Evolutionary conservation across 345 rosid species (phyloP).

Genomic region (Lepidium didymum): DNA sequence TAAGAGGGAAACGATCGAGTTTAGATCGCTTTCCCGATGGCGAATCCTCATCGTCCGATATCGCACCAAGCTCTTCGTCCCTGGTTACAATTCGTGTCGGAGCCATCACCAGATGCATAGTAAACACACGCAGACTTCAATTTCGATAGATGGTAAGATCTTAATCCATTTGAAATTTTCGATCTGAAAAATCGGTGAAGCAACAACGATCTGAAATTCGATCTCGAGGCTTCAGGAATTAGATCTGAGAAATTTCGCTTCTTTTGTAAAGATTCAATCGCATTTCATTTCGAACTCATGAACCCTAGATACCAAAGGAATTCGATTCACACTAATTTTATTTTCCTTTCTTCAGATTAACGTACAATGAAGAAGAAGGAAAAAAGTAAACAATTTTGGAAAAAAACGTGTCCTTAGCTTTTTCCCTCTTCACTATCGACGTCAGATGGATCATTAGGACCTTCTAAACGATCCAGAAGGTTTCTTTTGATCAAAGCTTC

Average conservation of each 20-base stretch:
- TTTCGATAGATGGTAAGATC: neutral
- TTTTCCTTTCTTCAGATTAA: neutral
- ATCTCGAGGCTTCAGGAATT: neutral
- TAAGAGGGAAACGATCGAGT: slow-evolving; percentile 66
- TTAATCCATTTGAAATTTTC: neutral
- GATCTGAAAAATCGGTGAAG: neutral
- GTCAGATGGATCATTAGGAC: neutral
- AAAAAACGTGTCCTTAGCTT: neutral
- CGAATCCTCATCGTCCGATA: slow-evolving; percentile 54
- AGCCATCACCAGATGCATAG: slow-evolving; percentile 32
- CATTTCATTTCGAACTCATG: neutral
- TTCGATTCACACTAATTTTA: neutral
- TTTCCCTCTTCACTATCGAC: neutral
- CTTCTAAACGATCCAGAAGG: neutral
- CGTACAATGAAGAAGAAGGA: neutral
- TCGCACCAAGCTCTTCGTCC: slow-evolving; percentile 49
- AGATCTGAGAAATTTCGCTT: slow-evolving; percentile 8
- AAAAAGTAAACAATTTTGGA: neutral
- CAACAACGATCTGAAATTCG: neutral
- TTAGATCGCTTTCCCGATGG: slow-evolving; percentile 59
- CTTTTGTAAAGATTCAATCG: neutral
- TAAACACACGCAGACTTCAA: neutral
- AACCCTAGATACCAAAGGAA: neutral
- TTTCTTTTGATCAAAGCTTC: neutral
- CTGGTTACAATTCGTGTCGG: slow-evolving; percentile 48